A percentile compares a stretch with the other conserved stretches of the same genome.
These are phyloP conservation scores for Saccharomycopsis malanga DNA, from an alignment of 805 yeast species.

Conservation along the genomic window DNA sequence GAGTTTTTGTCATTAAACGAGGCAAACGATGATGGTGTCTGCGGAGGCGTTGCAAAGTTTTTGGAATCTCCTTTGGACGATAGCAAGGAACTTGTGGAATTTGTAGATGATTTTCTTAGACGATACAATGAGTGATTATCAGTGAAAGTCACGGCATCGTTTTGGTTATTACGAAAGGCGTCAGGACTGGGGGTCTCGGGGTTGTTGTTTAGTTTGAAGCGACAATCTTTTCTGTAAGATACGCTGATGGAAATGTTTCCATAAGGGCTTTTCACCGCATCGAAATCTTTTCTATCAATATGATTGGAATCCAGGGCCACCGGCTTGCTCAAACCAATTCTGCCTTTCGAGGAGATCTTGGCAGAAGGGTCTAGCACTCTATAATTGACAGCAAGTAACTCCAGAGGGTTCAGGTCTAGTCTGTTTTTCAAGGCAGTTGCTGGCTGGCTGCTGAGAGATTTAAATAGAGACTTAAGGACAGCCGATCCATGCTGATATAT, in stretches of 20 bases:
- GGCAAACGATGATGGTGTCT: neutral
- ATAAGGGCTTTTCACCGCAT: neutral
- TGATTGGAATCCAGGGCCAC: neutral
- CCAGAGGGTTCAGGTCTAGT: neutral
- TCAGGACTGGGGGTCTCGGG: neutral
- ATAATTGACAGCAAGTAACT: conserved; percentile 4
- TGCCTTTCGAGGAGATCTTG: conserved; percentile 16
- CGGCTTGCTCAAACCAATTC: conserved; percentile 17
- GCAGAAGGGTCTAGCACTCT: conserved; percentile 12
- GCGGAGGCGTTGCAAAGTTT: neutral
- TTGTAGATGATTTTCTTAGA: conserved; percentile 4
- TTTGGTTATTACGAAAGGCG: neutral
- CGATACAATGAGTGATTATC: neutral
- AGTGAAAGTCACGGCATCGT: too few relatives aligned
- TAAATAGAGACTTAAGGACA: neutral
- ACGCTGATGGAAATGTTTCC: conserved; percentile 2
- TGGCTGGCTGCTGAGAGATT: conserved; percentile 5
- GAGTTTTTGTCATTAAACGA: neutral
- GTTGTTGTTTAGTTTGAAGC: conserved; percentile 9
- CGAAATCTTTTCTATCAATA: neutral
- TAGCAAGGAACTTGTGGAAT: neutral
- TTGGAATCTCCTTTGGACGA: neutral
- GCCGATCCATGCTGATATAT: conserved; percentile 1
- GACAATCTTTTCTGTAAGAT: conserved; percentile 13
- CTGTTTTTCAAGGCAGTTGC: conserved; percentile 5